Base-by-base conservation (phyloP, 1,139 yeast genomes). In the Wickerhamiella infanticola region DNA sequence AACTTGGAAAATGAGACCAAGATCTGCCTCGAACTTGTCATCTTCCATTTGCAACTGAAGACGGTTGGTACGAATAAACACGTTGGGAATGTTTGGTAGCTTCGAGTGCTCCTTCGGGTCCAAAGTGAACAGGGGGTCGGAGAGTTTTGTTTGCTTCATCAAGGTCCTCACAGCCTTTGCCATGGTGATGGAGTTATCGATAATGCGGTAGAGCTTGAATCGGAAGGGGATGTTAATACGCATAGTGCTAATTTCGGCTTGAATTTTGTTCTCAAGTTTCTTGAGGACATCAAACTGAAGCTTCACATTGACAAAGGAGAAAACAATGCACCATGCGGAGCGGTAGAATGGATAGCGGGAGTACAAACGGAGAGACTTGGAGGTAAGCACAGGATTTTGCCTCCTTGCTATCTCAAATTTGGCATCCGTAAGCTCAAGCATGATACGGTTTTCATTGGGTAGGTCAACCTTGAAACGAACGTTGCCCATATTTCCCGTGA, bases 1-100 rank as follows among this genome's bases (percentile, higher is more conserved):
- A 35, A 84, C 70, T 56, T 82, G 90, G 61, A 75, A 83, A 26
- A 83, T 79, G 73, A 81, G 72, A 39, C 75, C 75, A 48, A 88
- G 63, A 54, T 85, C 81, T 1, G 81, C 64, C 62, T 88, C 98
- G 60, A 90, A 85, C 4, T 93, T 85, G 62, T 88, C 95, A 63
- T 86, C 95, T 49, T 78, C 85, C 63, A 80, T 66, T 8, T 65
- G 58, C 43, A 80, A 64, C 1, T 70, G 56, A 5, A 83, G 55
- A 29, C 66, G 65, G 4, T 68, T 64, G 0, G 86, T 63, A 45
- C 60, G 66, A 9, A 85, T 44, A 8, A 69, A 65, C 3, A 81
- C 66, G 24, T 63, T 63, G 0, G 93, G 93, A 8, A 82, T 50
- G 3, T 59, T 55, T 4, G 66, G 63, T 35, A 57, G 48, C 3